Evolutionary conservation across 169 alveolate genomes (phyloP).

Genomic region (Plasmodium chabaudi): DNA sequence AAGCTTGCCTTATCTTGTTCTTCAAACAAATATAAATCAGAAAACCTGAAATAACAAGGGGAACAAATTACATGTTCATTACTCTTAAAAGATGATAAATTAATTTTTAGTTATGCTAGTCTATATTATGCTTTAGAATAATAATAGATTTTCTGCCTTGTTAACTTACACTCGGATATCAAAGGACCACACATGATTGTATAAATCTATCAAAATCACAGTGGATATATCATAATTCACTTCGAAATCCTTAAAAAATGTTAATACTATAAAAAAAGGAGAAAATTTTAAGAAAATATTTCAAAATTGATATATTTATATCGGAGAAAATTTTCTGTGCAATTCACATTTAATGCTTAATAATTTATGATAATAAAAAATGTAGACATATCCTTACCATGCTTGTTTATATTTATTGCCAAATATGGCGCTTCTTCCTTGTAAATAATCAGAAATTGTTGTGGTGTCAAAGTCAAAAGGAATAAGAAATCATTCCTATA

Average conservation of each 20-base stretch:
- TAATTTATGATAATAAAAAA: no score
- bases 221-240: conserved; percentile 25
- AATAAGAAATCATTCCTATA: conserved; percentile 31
- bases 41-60: not conserved
- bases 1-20: not conserved
- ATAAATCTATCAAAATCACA: conserved; percentile 22
- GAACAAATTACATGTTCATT: not conserved
- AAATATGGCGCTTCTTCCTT: conserved; percentile 34
- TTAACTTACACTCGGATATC: conserved; percentile 22
- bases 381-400: conserved; percentile 4
- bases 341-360: no score
- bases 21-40: not conserved
- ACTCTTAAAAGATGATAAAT: not conserved
- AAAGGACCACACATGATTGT: conserved; percentile 47
- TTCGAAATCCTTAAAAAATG: conserved; percentile 39
- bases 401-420: conserved; percentile 63
- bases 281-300: not conserved
- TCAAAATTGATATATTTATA: no score
- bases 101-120: not conserved
- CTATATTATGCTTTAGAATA: no score
- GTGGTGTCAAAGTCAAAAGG: conserved; percentile 46
- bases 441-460: conserved; percentile 52
- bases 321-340: no score
- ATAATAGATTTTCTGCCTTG: no score
- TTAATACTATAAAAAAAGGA: conserved; percentile 25